These are phyloP conservation scores for Beauveria sp. DNA, from an alignment of 2,329 filamentous ascomycete species.

Conservation along the genomic window DNA sequence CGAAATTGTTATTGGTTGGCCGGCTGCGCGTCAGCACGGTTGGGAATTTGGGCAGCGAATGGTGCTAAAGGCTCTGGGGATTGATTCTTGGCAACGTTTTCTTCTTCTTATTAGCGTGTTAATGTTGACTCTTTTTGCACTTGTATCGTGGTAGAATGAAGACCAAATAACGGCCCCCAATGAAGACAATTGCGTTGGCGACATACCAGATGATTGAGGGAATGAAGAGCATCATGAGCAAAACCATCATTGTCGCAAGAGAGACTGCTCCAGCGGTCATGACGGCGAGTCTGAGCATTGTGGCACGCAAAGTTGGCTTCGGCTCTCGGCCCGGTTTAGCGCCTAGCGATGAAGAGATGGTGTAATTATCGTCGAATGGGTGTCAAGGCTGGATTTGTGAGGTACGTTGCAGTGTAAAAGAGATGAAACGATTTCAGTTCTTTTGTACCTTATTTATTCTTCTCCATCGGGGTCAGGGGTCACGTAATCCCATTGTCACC, in stretches of 20 bases:
- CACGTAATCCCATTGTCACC: too few species aligned
- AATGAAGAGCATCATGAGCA: neutral
- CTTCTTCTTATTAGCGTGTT: neutral
- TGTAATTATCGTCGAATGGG: too few species aligned
- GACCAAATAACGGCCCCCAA: too few species aligned
- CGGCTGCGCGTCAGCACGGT: neutral
- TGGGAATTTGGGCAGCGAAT: neutral
- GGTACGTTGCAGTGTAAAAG: neutral
- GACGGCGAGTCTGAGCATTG: constrained; percentile 5
- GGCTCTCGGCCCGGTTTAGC: neutral
- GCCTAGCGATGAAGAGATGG: too few species aligned
- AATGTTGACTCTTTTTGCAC: neutral
- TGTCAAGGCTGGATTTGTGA: neutral
- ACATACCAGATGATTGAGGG: neutral
- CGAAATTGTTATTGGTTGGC: too few species aligned
- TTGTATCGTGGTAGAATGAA: neutral
- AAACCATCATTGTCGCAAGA: neutral
- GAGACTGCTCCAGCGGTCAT: neutral
- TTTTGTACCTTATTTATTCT: neutral
- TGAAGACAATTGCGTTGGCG: too few species aligned
- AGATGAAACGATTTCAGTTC: neutral
- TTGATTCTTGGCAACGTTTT: neutral
- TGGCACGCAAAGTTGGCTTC: neutral
- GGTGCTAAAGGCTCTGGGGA: too few species aligned
- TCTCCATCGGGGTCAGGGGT: too few species aligned